Evolutionary conservation across 2,329 filamentous ascomycete genomes (phyloP).

Genomic region (Rasamsonia emersonii): DNA sequence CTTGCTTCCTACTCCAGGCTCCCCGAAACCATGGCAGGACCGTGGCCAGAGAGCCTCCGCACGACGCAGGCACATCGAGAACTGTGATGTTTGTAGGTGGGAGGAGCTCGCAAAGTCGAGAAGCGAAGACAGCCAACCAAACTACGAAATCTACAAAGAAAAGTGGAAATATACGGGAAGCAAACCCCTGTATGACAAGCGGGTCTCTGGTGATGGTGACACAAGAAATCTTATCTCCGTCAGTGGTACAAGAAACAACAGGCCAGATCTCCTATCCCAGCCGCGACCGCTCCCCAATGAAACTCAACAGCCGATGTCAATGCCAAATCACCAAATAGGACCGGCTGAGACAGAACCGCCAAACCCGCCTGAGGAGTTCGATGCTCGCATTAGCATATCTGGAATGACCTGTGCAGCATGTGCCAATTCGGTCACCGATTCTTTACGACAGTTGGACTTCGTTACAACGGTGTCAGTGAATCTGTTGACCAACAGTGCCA

Average conservation of each 20-base stretch:
- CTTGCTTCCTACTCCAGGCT: constrained; percentile 20
- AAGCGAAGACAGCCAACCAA: not conserved
- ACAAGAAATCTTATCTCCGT: too few relatives aligned
- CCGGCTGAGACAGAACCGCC: constrained; percentile 5
- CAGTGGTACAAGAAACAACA: too few relatives aligned
- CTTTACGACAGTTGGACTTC: constrained; percentile 47
- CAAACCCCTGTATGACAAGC: not conserved
- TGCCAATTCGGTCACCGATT: constrained; percentile 49
- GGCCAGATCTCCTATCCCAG: too few relatives aligned
- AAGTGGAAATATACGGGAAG: not conserved
- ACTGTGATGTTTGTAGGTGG: constrained; percentile 42
- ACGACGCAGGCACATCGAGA: constrained; percentile 37
- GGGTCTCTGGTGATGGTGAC: not conserved
- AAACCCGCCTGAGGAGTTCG: too few relatives aligned
- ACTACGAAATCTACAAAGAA: constrained; percentile 7
- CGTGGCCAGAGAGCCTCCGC: constrained; percentile 10
- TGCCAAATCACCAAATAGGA: too few relatives aligned
- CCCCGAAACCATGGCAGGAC: constrained; percentile 14
- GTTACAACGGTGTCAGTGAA: constrained; percentile 50
- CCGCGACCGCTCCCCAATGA: too few relatives aligned
- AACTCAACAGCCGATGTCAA: too few relatives aligned
- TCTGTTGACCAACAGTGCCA: constrained; percentile 55
- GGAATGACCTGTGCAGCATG: constrained; percentile 67
- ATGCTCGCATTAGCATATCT: constrained; percentile 41
- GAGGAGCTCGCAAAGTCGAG: constrained; percentile 23